A percentile compares a stretch with the other conserved stretches of the same genome.
phyloP scores from a whole-genome alignment of 1,284 basidiomycete species.

The Mycena sp. region DNA sequence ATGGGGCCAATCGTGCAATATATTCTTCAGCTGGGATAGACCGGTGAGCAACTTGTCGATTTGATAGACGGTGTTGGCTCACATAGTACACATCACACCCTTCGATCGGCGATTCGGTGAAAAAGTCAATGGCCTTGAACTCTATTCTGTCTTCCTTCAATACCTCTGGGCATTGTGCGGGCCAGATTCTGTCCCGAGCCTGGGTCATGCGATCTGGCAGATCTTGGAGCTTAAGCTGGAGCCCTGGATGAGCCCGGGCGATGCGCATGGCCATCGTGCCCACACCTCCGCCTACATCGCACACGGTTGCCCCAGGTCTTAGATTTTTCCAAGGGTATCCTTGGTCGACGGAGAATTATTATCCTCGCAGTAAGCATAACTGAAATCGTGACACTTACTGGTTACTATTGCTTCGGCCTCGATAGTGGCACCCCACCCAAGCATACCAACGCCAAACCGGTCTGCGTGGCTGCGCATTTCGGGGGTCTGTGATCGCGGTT shows the following conservation, averaged over 20 bases:
- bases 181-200: slow-evolving; percentile 47
- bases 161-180: slow-evolving; percentile 44
- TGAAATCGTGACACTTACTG: background rate
- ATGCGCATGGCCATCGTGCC: slow-evolving; percentile 53
- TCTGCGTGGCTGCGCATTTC: slow-evolving; percentile 24
- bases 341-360: too few species aligned
- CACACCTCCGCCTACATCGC: slow-evolving; percentile 57
- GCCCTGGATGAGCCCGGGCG: slow-evolving; percentile 47
- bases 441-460: slow-evolving; percentile 33
- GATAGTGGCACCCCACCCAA: slow-evolving; percentile 32
- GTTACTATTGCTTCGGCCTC: slow-evolving; percentile 26
- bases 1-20: too few species aligned
- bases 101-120: slow-evolving; percentile 50
- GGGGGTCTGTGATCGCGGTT: slow-evolving; percentile 14
- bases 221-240: slow-evolving; percentile 58
- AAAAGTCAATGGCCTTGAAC: slow-evolving; percentile 54
- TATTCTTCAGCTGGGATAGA: too few species aligned
- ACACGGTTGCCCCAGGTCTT: slow-evolving; percentile 45
- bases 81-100: too few species aligned
- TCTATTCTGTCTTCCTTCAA: slow-evolving; percentile 44
- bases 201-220: slow-evolving; percentile 47
- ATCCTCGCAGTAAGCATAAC: too few species aligned
- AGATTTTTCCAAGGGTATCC: slow-evolving; percentile 56
- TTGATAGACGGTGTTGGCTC: too few species aligned
- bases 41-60: too few species aligned